These are phyloP conservation scores for Ganoderma lucidum DNA, from an alignment of 1,284 basidiomycete genomes.

Conservation along the genomic window DNA sequence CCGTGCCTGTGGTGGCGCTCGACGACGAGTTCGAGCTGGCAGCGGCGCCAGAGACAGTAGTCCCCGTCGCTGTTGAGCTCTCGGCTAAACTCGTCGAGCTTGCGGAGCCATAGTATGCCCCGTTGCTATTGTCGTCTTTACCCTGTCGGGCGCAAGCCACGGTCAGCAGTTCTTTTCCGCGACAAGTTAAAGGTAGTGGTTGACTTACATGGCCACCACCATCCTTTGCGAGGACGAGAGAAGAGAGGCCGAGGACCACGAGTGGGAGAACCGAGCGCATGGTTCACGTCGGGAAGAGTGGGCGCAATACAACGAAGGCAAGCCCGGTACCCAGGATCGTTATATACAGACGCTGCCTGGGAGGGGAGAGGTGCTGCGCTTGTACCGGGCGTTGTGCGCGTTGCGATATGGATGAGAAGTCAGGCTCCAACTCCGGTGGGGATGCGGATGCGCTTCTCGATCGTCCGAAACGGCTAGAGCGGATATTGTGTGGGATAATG, in stretches of 20 bases:
- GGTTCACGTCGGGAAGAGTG: slow-evolving; percentile 22
- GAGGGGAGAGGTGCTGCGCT: slow-evolving; percentile 31
- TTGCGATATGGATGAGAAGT: slow-evolving; percentile 29
- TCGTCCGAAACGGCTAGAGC: slow-evolving; percentile 15
- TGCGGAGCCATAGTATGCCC: not conserved
- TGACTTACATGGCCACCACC: slow-evolving; percentile 26
- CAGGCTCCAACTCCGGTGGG: slow-evolving; percentile 12
- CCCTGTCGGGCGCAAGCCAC: slow-evolving; percentile 1
- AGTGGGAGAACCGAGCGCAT: slow-evolving; percentile 29
- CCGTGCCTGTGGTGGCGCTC: slow-evolving; percentile 24
- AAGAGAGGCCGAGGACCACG: slow-evolving; percentile 25
- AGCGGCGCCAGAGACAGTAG: slow-evolving; percentile 13
- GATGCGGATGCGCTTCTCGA: slow-evolving; percentile 15
- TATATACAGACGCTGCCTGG: slow-evolving; percentile 32
- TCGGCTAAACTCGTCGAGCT: slow-evolving; percentile 8
- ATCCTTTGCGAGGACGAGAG: slow-evolving; percentile 24
- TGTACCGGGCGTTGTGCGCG: slow-evolving; percentile 19
- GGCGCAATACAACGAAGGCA: slow-evolving; percentile 19
- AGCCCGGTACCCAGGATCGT: slow-evolving; percentile 26
- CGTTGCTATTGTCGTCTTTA: slow-evolving; percentile 9
- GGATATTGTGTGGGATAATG: slow-evolving; percentile 19
- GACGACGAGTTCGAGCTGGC: slow-evolving; percentile 22
- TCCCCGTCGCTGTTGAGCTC: slow-evolving; percentile 12
- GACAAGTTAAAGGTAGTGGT: slow-evolving; percentile 2
- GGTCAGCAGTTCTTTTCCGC: not conserved